phyloP scores from a whole-genome alignment of 2,329 filamentous ascomycete genomes.

The Verticillium alfalfae region DNA sequence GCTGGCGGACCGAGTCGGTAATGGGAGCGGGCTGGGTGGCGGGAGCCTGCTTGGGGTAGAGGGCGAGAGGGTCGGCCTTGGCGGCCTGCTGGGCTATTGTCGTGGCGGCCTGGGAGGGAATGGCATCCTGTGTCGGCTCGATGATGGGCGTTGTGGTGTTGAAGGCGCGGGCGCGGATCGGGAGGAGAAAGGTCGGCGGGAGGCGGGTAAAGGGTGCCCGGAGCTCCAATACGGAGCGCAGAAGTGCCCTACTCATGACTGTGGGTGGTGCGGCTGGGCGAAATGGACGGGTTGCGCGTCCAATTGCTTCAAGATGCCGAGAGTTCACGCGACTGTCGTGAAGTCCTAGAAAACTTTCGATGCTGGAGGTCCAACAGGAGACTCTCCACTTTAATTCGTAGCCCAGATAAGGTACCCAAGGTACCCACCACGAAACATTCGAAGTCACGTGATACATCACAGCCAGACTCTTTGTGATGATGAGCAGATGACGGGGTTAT shows the following conservation, averaged over 20 bases:
- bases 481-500: too few relatives aligned
- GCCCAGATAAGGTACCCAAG: too few relatives aligned
- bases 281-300: not conserved
- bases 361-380: not conserved
- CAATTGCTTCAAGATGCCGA: not conserved
- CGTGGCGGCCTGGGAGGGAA: conserved; percentile 11
- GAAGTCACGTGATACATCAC: too few relatives aligned
- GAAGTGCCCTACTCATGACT: conserved; percentile 52
- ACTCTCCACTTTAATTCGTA: not conserved
- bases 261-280: not conserved
- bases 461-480: too few relatives aligned
- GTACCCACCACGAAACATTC: too few relatives aligned
- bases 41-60: conserved; percentile 1
- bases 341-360: conserved; percentile 2
- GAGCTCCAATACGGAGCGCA: conserved; percentile 59
- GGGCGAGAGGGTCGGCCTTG: not conserved
- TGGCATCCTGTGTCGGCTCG: conserved; percentile 24
- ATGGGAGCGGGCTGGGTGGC: conserved; percentile 30
- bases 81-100: conserved; percentile 3
- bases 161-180: conserved; percentile 26
- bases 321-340: not conserved
- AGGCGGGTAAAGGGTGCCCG: conserved; percentile 38
- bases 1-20: conserved; percentile 48
- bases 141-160: conserved; percentile 45
- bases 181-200: conserved; percentile 18